Percentiles rank a stretch among this genome's conserved stretches.
Evolutionary conservation across 2,329 filamentous ascomycete genomes (phyloP).

Genomic region (Paecilomyces formosus): DNA sequence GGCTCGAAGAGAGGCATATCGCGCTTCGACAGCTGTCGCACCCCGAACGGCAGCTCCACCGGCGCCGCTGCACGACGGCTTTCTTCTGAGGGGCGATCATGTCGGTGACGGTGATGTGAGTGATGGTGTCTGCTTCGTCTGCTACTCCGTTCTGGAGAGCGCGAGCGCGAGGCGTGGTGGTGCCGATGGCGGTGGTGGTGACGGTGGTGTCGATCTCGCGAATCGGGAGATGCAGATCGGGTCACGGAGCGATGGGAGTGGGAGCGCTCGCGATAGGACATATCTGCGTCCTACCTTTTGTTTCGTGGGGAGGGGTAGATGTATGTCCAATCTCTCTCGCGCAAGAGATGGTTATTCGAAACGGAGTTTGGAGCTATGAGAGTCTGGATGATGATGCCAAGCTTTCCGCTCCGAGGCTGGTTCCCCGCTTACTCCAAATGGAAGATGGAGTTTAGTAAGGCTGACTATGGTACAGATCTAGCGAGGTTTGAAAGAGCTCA

Average conservation of each 20-base stretch:
- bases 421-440: background rate
- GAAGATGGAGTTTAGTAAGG: background rate
- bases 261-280: background rate
- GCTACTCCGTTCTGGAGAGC: slow-evolving; percentile 14
- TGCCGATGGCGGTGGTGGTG: slow-evolving; percentile 3
- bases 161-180: slow-evolving; percentile 29
- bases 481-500: background rate
- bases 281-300: background rate
- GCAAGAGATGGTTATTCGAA: background rate
- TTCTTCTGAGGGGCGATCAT: slow-evolving; percentile 5
- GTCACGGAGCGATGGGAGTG: slow-evolving; percentile 2
- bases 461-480: background rate
- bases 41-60: slow-evolving; percentile 55
- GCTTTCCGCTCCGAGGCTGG: background rate
- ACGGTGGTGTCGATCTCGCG: slow-evolving; percentile 13
- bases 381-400: background rate
- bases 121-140: slow-evolving; percentile 6
- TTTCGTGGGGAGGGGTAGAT: background rate
- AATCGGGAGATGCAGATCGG: slow-evolving; percentile 5
- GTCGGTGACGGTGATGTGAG: slow-evolving; percentile 9
- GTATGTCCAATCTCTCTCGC: background rate
- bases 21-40: slow-evolving; percentile 58
- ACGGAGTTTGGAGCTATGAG: background rate
- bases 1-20: slow-evolving; percentile 61
- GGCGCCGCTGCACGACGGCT: slow-evolving; percentile 9